Conservation (phyloP, 2,329 filamentous ascomycete genomes). For the Akanthomyces uredinophilus region DNA sequence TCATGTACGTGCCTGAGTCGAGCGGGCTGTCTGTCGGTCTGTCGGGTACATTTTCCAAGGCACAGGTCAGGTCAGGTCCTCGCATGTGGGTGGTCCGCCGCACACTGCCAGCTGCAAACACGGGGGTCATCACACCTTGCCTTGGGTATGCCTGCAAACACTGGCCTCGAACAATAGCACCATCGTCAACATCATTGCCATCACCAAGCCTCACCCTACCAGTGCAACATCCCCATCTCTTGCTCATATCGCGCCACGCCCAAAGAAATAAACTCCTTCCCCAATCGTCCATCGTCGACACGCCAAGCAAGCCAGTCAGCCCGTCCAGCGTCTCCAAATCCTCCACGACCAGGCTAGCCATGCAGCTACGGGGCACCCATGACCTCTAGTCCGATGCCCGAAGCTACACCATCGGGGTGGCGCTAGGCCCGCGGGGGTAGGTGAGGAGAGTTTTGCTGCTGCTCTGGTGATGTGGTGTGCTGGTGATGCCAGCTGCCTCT, state of each 20-base stretch:
- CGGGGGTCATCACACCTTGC: neutral
- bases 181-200: neutral
- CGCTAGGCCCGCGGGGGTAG: slow-evolving; percentile 13
- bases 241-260: neutral
- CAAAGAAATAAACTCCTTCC: slow-evolving; percentile 11
- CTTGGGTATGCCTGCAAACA: neutral
- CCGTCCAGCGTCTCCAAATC: neutral
- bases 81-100: neutral
- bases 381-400: slow-evolving; percentile 6
- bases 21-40: slow-evolving; percentile 3
- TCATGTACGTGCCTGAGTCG: neutral
- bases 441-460: neutral
- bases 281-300: neutral
- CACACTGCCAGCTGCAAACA: neutral
- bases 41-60: slow-evolving; percentile 7
- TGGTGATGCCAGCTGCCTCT: neutral
- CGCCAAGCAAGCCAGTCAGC: slow-evolving; percentile 6
- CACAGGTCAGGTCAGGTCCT: neutral
- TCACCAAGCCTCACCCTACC: neutral
- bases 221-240: neutral
- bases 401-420: slow-evolving; percentile 11
- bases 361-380: slow-evolving; percentile 4
- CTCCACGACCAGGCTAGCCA: neutral
- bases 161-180: neutral
- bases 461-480: neutral